phyloP scores from a whole-genome alignment of 345 rosid species.

The Turritis glabra region DNA sequence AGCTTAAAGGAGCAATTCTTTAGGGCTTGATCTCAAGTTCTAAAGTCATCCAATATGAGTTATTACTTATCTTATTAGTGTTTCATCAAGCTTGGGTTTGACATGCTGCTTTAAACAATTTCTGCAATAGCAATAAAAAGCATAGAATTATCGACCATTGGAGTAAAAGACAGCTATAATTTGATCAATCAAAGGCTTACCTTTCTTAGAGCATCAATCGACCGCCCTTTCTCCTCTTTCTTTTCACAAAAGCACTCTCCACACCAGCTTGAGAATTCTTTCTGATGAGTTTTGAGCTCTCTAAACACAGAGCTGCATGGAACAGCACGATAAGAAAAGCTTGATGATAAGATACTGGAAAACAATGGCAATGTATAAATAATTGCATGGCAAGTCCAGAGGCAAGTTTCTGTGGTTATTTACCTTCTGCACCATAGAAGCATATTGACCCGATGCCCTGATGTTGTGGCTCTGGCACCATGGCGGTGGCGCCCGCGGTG shows the following conservation, averaged over 20 bases:
- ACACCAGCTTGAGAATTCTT: constrained; percentile 86
- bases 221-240: constrained; percentile 56
- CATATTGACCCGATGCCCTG: constrained; percentile 83
- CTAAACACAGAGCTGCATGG: constrained; percentile 71
- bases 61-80: not conserved
- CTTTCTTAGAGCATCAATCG: constrained; percentile 63
- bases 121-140: constrained; percentile 27
- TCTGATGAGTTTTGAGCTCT: constrained; percentile 84
- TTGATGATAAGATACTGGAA: constrained; percentile 11
- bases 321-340: constrained; percentile 15
- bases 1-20: constrained; percentile 26
- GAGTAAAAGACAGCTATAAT: constrained; percentile 1
- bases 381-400: constrained; percentile 8
- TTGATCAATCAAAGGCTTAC: constrained; percentile 43
- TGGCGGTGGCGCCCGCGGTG: constrained; percentile 97
- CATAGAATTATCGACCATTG: not conserved
- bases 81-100: constrained; percentile 34
- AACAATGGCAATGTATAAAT: too few relatives aligned
- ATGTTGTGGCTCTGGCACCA: constrained; percentile 93
- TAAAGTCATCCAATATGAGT: constrained; percentile 19
- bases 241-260: constrained; percentile 80
- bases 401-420: constrained; percentile 10
- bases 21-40: constrained; percentile 22
- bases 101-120: constrained; percentile 48
- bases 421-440: constrained; percentile 98